Evolutionary conservation across 495 filamentous ascomycete genomes (phyloP), one percentile per base, ranked within the genome.

Genomic region (Hypoxylon subgilvum): DNA sequence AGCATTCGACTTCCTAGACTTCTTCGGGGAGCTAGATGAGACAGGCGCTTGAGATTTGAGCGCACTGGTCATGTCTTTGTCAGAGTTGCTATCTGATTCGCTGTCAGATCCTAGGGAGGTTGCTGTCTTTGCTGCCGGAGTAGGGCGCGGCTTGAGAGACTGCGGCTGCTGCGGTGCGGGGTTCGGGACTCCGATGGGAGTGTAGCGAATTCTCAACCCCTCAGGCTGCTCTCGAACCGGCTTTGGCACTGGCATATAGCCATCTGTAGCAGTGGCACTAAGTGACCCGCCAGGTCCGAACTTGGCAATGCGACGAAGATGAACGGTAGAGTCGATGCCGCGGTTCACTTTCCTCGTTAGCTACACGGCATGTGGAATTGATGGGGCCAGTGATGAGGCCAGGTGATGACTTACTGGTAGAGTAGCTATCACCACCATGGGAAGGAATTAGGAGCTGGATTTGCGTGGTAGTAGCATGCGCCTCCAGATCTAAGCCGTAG

Each of bases 401-500:
- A n/a, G 6, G 12, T 9, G 0, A 14, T 6, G 5, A 70, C 75
- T 64, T 69, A 78, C 76, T 25, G 12, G 67, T 47, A 36, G 72
- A 61, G 34, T 79, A 80, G n/a, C 68, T 75, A 36, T 70, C 63
- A 1, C 75, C 76, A 8, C 61, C 57, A 31, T 69, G 64, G 35
- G 63, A 72, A 5, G 77, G 76, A 13, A 80, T 73, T 10, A 79
- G 52, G 2, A 80, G 63, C 38, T 74, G 74, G 41, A 79, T 77
- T 2, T 72, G 66, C 17, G 70, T 76, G 43, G 32, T 71, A 4
- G 69, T 67, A 27, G 71, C 52, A 13, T 64, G 54, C 12, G 70
- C 60, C 40, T 77, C 74, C 6, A 74, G 52, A n/a, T 66, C 50
- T 17, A 67, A 53, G 17, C 66, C 65, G 31, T 76, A 80, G n/a